Conservation (phyloP, 2,329 filamentous ascomycete species). For the Penicillium sp. region DNA sequence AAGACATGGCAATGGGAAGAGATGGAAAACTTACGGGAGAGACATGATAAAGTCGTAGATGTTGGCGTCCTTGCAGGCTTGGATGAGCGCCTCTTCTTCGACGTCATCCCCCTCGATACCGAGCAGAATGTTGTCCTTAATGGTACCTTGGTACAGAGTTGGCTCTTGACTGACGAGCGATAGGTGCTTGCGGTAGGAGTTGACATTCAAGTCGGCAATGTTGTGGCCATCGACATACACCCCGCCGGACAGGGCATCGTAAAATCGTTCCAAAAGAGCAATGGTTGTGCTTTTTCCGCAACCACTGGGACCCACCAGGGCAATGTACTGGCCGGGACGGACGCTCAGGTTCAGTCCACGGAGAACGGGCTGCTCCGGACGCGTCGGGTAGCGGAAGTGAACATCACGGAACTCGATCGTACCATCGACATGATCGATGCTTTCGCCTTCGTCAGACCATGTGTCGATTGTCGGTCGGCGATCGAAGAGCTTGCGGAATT, state of each 20-base stretch:
- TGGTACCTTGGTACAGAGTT: conserved; percentile 86
- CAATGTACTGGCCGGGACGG: conserved; percentile 49
- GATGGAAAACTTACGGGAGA: conserved; percentile 52
- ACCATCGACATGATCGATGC: conserved; percentile 61
- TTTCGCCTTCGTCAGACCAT: conserved; percentile 65
- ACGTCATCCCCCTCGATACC: conserved; percentile 63
- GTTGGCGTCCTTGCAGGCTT: conserved; percentile 82
- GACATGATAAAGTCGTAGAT: conserved; percentile 89
- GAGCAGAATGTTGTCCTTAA: conserved; percentile 83
- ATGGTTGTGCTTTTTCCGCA: conserved; percentile 95
- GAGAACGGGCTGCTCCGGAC: conserved; percentile 85
- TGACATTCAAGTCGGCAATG: conserved; percentile 73
- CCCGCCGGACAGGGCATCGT: conserved; percentile 75
- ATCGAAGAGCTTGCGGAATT: conserved; percentile 79
- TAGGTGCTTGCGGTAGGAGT: conserved; percentile 75
- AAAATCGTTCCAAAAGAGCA: conserved; percentile 86
- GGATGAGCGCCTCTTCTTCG: conserved; percentile 64
- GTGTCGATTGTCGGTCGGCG: conserved; percentile 73
- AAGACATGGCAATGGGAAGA: not conserved
- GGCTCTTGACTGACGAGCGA: conserved; percentile 92
- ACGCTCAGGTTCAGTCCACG: conserved; percentile 63
- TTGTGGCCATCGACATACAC: conserved; percentile 79
- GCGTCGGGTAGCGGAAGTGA: conserved; percentile 88
- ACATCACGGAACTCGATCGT: conserved; percentile 84
- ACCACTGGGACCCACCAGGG: conserved; percentile 86